Base-by-base conservation (phyloP, 2,329 filamentous ascomycete species). In the Verticillium alfalfae region DNA sequence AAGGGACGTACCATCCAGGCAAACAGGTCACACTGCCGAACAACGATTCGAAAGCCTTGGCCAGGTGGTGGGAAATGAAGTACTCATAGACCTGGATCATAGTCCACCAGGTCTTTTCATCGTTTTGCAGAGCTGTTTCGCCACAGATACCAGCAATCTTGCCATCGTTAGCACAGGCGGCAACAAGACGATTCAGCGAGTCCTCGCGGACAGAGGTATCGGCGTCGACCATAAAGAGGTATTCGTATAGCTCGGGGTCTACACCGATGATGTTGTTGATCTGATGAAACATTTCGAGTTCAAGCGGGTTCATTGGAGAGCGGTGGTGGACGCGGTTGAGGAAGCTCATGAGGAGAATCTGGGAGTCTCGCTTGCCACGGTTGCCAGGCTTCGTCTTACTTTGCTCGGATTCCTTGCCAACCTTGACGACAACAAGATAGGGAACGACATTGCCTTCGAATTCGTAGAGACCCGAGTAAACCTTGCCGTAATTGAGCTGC, bases 31-130 rank as follows among this genome's bases (percentile, higher is more conserved):
- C 95, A 75, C 92, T 96, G 72, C 93, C 95, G 72, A 99, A 99
- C 64, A 99, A 86, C 64, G 93, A 97, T 75, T 99, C 95, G 72
- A 99, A 99, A 65, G 95, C 92, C 80, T 99, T 99, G 60, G 95
- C 84, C 74, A 99, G 80, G 77, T 99, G 91, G 82, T 99, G 95
- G 36, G 95, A 98, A 72, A 99, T 99, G 76, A 93, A 99, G 81
- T 99, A 99, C 76, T 99, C 95, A 79, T 99, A 99, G 66, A 99
- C 95, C 75, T 99, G 95, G 71, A 99, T 99, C 95, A 99, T 99
- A 13, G 95, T 99, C 92, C 92, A 97, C 93, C 93, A 98, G 70
- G 89, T 93, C 67, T 89, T 85, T 70, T 97, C 92, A 74, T 97
- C 94, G 70, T 99, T 99, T 73, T 97, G 91, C 70, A 99, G 82